A percentile compares a stretch with the other conserved stretches of the same genome.
Evolutionary conservation across 257 asterid species (phyloP).

Genomic region (Cinchona pubescens): DNA sequence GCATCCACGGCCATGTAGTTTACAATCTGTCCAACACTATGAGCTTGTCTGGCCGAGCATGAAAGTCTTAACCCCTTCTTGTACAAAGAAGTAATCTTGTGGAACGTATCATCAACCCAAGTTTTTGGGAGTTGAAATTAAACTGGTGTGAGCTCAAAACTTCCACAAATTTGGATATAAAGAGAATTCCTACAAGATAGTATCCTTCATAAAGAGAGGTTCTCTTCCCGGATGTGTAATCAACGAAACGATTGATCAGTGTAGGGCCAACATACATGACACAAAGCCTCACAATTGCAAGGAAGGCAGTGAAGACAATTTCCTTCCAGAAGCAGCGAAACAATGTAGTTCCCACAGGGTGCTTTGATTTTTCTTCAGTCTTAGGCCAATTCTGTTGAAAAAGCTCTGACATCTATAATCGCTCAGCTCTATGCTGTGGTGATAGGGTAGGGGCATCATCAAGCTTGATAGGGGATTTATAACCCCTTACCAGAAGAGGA

Average conservation of each 20-base stretch:
- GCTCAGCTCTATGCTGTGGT: slow-evolving; percentile 69
- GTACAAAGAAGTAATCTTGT: slow-evolving; percentile 70
- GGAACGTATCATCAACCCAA: slow-evolving; percentile 79
- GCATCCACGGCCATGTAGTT: slow-evolving; percentile 98
- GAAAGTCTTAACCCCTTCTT: slow-evolving; percentile 77
- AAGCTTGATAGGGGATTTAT: slow-evolving; percentile 55
- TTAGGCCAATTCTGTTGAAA: slow-evolving; percentile 78
- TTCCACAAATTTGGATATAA: slow-evolving; percentile 69
- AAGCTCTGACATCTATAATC: slow-evolving; percentile 47
- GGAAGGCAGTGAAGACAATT: slow-evolving; percentile 56
- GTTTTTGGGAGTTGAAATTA: slow-evolving; percentile 78
- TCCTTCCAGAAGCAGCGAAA: slow-evolving; percentile 79
- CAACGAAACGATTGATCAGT: slow-evolving; percentile 66
- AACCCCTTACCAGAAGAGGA: slow-evolving; percentile 70
- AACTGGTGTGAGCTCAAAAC: slow-evolving; percentile 83
- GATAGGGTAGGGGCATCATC: slow-evolving; percentile 80
- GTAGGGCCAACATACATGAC: slow-evolving; percentile 85
- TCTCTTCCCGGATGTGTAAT: slow-evolving; percentile 58
- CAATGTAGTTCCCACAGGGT: slow-evolving; percentile 68
- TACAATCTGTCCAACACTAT: slow-evolving; percentile 91
- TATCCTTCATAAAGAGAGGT: slow-evolving; percentile 69
- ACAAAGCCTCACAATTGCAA: slow-evolving; percentile 67
- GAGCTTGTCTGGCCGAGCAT: slow-evolving; percentile 82
- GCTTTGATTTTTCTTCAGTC: slow-evolving; percentile 63
- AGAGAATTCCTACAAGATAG: slow-evolving; percentile 56